A percentile compares a stretch with the other conserved stretches of the same genome.
phyloP scores from a whole-genome alignment of 176 grass and related monocot genomes.

The Hordeum marinum region DNA sequence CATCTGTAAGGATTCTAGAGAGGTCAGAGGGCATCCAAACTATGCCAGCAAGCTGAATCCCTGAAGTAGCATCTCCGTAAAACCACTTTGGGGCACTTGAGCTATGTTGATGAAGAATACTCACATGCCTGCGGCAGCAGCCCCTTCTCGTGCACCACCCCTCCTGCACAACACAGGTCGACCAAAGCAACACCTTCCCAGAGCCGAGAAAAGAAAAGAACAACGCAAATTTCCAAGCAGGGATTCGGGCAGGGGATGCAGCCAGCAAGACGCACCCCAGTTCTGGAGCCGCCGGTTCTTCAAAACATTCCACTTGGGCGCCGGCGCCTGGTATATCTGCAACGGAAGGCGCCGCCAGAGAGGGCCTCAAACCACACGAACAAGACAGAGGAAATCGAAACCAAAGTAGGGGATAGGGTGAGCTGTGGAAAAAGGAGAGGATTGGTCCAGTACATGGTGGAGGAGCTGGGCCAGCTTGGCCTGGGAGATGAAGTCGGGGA shows the following conservation, averaged over 20 bases:
- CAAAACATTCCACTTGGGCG: slow-evolving; percentile 75
- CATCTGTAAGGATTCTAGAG: not conserved
- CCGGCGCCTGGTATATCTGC: slow-evolving; percentile 74
- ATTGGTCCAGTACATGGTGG: too few relatives aligned
- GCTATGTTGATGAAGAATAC: slow-evolving; percentile 16
- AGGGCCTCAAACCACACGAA: not conserved
- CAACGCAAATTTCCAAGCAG: not conserved
- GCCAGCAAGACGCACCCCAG: slow-evolving; percentile 51
- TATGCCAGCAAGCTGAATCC: not conserved
- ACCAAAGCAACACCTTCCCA: not conserved
- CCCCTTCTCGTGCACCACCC: slow-evolving; percentile 90
- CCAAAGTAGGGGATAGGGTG: too few relatives aligned
- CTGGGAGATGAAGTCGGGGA: too few relatives aligned
- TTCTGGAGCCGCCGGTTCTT: slow-evolving; percentile 92
- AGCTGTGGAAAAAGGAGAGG: too few relatives aligned
- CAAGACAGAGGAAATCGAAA: too few relatives aligned
- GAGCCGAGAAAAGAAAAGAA: not conserved
- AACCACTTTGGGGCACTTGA: not conserved
- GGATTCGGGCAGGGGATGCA: not conserved
- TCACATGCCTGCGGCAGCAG: slow-evolving; percentile 81
- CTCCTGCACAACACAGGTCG: slow-evolving; percentile 32
- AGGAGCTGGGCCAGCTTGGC: too few relatives aligned
- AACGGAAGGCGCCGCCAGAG: not conserved
- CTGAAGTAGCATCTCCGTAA: too few relatives aligned
- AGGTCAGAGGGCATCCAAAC: not conserved